Evolutionary conservation across 805 yeast genomes (phyloP).

Genomic region (Hanseniaspora occidentalis): DNA sequence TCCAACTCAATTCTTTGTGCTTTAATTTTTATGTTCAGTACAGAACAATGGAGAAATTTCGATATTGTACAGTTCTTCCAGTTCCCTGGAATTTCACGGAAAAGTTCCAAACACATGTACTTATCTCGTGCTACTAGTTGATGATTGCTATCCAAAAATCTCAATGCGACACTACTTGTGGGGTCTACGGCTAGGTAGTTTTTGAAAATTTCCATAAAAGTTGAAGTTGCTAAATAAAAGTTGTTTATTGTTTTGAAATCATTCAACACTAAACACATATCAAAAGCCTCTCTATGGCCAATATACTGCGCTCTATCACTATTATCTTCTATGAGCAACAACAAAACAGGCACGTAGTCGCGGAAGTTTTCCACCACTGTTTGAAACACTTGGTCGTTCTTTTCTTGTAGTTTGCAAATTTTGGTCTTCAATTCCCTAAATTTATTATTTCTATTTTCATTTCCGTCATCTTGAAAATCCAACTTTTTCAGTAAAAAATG

Average conservation of each 20-base stretch:
- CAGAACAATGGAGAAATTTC: neutral
- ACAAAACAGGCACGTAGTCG: neutral
- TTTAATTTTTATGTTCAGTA: neutral
- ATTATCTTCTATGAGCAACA: neutral
- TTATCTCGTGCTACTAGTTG: neutral
- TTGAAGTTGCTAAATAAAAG: neutral
- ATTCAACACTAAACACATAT: neutral
- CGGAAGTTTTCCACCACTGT: neutral
- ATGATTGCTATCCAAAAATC: neutral
- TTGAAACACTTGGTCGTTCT: too few relatives aligned
- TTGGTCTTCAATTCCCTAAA: neutral
- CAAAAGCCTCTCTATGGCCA: neutral
- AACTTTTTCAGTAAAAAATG: neutral
- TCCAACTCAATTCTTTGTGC: neutral
- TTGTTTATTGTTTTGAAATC: neutral
- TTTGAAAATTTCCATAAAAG: neutral
- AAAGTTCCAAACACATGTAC: neutral
- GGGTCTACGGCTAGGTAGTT: neutral
- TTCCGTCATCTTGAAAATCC: neutral
- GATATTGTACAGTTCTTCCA: neutral
- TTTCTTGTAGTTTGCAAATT: neutral
- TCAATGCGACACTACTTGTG: neutral
- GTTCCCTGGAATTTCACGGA: neutral
- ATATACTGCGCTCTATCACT: neutral
- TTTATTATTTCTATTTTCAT: neutral